Percentiles rank a stretch among this genome's conserved stretches.
These are phyloP conservation scores for Penicillium italicum DNA, from an alignment of 2,329 filamentous ascomycete species.

Conservation along the genomic window DNA sequence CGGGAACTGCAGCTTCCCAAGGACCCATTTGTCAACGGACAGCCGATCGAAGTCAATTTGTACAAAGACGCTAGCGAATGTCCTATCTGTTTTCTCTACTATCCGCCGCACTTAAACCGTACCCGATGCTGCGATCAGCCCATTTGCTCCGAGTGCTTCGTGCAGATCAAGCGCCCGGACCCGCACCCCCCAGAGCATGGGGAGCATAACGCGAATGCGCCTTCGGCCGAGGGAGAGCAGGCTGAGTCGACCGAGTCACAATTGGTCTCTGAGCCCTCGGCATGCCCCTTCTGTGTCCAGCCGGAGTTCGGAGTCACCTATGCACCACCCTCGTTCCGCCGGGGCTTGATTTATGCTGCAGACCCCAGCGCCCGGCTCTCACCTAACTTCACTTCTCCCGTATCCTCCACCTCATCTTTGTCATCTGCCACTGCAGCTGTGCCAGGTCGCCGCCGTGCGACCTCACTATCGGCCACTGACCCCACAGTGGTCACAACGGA, in stretches of 20 bases:
- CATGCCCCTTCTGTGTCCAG: constrained; percentile 92
- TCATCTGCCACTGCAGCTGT: constrained; percentile 52
- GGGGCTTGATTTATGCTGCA: constrained; percentile 69
- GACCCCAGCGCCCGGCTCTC: constrained; percentile 50
- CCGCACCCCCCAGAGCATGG: constrained; percentile 82
- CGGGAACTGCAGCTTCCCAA: constrained; percentile 75
- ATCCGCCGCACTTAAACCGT: constrained; percentile 88
- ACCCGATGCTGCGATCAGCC: constrained; percentile 93
- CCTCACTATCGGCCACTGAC: constrained; percentile 74
- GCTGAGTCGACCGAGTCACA: constrained; percentile 52
- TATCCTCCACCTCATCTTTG: constrained; percentile 82
- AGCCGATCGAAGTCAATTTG: constrained; percentile 83
- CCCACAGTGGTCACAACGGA: constrained; percentile 90
- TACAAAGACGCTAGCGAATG: constrained; percentile 91
- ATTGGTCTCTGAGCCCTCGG: constrained; percentile 84
- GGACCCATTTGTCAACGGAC: constrained; percentile 90
- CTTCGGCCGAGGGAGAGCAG: constrained; percentile 32
- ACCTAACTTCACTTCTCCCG: constrained; percentile 61
- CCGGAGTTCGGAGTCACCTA: constrained; percentile 97
- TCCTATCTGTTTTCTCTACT: constrained; percentile 94
- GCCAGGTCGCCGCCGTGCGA: constrained; percentile 55
- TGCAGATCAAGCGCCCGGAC: constrained; percentile 94
- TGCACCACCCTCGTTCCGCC: constrained; percentile 79
- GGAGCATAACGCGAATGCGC: constrained; percentile 42
- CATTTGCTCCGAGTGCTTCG: constrained; percentile 98